These are phyloP conservation scores for Penicillium robsamsonii DNA, from an alignment of 495 filamentous ascomycete genomes.

Conservation along the genomic window DNA sequence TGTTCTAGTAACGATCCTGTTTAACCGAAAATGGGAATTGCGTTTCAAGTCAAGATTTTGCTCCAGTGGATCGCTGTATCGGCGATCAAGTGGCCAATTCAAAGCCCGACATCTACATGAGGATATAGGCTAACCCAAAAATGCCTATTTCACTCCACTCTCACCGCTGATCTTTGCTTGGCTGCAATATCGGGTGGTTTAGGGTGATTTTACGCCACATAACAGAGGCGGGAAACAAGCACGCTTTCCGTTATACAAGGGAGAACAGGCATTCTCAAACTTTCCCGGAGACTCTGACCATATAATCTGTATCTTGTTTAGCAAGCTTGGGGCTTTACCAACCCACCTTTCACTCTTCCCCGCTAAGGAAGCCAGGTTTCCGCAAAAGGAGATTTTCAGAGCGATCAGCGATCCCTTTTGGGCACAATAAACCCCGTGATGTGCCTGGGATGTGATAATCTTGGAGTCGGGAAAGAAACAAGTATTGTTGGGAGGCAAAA, in stretches of 20 bases:
- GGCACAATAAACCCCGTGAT: neutral
- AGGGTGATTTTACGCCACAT: neutral
- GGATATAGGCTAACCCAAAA: slow-evolving; percentile 6
- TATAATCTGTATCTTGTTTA: neutral
- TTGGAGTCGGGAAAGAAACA: neutral
- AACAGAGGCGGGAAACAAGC: neutral
- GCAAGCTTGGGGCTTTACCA: neutral
- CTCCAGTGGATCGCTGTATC: slow-evolving; percentile 11
- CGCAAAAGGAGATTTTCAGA: slow-evolving; percentile 4
- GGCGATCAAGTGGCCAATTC: slow-evolving; percentile 10
- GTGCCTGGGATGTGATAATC: slow-evolving; percentile 6
- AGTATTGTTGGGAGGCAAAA: neutral
- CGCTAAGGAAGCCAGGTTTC: neutral
- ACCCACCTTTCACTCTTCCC: slow-evolving; percentile 1
- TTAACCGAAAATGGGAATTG: slow-evolving; percentile 3
- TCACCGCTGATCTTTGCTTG: slow-evolving; percentile 15
- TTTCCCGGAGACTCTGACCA: neutral
- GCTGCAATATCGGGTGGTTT: slow-evolving; percentile 2
- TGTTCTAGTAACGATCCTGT: slow-evolving; percentile 15
- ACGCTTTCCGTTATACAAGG: neutral
- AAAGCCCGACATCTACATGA: slow-evolving; percentile 1
- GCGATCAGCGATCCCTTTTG: slow-evolving; percentile 6
- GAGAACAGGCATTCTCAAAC: neutral
- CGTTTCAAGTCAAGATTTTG: slow-evolving; percentile 7
- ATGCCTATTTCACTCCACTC: slow-evolving; percentile 8